Evolutionary conservation across 2,329 filamentous ascomycete species (phyloP).

Genomic region (Ascochyta viciae-villosae): DNA sequence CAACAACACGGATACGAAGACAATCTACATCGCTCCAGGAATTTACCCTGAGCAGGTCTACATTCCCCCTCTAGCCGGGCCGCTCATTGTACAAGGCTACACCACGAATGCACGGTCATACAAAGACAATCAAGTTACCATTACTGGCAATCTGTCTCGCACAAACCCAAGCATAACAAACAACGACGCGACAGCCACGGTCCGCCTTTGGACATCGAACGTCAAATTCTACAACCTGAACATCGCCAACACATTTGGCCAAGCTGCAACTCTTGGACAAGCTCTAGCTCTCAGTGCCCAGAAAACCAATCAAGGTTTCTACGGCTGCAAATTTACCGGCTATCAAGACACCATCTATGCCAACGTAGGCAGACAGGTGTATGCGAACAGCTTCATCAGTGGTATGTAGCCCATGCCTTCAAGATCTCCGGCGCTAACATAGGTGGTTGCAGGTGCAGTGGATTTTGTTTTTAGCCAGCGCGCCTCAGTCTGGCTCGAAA

Average conservation of each 20-base stretch:
- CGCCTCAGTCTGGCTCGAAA: conserved; percentile 56
- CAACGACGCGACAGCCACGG: conserved; percentile 61
- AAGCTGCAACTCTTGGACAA: conserved; percentile 33
- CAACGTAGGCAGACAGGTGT: conserved; percentile 59
- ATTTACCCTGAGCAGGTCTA: conserved; percentile 66
- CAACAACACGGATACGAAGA: conserved; percentile 20
- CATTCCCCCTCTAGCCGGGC: conserved; percentile 54
- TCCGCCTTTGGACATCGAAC: conserved; percentile 54
- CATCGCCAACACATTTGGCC: conserved; percentile 54
- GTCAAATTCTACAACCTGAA: conserved; percentile 68
- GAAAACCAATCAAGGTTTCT: conserved; percentile 59
- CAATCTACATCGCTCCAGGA: conserved; percentile 65
- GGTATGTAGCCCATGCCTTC: conserved; percentile 41
- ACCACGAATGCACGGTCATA: conserved; percentile 61
- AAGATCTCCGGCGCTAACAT: background rate
- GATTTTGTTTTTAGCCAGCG: conserved; percentile 63
- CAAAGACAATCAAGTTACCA: conserved; percentile 62
- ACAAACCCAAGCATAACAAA: conserved; percentile 29
- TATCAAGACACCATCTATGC: conserved; percentile 60
- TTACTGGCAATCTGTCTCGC: conserved; percentile 52
- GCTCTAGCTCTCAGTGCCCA: conserved; percentile 61
- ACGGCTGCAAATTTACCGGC: conserved; percentile 60
- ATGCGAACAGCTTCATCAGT: conserved; percentile 62
- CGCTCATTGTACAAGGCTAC: conserved; percentile 63
- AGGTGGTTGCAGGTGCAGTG: conserved; percentile 47